A percentile compares a stretch with the other conserved stretches of the same genome.
These are phyloP conservation scores for Botrytis fabae DNA, from an alignment of 2,329 filamentous ascomycete species.

Conservation along the genomic window DNA sequence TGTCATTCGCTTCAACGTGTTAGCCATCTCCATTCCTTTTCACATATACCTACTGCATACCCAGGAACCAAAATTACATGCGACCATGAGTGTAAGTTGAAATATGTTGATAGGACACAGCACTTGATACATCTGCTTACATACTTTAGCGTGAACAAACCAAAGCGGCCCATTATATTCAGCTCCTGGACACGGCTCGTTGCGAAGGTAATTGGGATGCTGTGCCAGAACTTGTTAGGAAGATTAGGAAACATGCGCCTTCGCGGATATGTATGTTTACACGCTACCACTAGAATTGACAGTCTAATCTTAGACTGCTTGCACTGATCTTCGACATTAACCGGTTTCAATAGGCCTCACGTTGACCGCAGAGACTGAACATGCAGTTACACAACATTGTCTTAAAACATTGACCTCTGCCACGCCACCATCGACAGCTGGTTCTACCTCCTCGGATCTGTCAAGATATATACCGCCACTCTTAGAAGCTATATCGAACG, in stretches of 20 bases:
- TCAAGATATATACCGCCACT: constrained; percentile 45
- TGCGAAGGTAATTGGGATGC: constrained; percentile 86
- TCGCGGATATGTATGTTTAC: constrained; percentile 71
- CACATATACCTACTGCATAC: background rate
- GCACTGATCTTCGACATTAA: constrained; percentile 26
- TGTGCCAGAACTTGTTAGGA: constrained; percentile 85
- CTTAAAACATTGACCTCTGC: constrained; percentile 26
- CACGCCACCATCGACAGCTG: constrained; percentile 30
- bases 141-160: constrained; percentile 47
- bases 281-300: background rate
- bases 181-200: constrained; percentile 79
- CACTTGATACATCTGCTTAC: constrained; percentile 14
- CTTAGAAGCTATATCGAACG: constrained; percentile 57
- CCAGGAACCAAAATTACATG: constrained; percentile 18
- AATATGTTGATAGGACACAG: background rate
- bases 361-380: constrained; percentile 68
- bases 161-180: constrained; percentile 82
- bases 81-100: constrained; percentile 38
- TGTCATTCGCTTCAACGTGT: constrained; percentile 23
- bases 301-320: background rate
- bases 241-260: constrained; percentile 91
- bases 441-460: constrained; percentile 33
- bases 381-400: constrained; percentile 59
- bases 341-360: constrained; percentile 57
- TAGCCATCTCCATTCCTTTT: background rate